These are phyloP conservation scores for Globisporangium sylvaticum DNA, from an alignment of 352 stramenopile genomes.

Conservation along the genomic window DNA sequence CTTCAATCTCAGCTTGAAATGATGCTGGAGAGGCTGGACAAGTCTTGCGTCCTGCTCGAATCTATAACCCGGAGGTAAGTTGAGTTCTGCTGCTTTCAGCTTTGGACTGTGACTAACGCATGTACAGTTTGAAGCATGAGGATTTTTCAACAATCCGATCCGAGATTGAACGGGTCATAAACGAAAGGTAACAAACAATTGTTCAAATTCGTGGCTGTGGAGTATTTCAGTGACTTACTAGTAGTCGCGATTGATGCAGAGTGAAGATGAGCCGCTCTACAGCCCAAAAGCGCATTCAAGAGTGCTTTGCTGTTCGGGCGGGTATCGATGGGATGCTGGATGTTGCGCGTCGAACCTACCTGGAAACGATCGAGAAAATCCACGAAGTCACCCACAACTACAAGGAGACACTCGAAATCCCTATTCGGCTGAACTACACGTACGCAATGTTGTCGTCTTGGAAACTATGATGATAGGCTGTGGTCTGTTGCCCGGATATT, in stretches of 20 bases:
- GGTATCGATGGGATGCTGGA: conserved; percentile 87
- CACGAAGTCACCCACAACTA: conserved; percentile 71
- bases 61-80: conserved; percentile 60
- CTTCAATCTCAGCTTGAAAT: conserved; percentile 48
- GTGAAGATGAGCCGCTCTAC: conserved; percentile 62
- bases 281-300: conserved; percentile 81
- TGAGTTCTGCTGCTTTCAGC: background rate
- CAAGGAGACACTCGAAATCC: conserved; percentile 63
- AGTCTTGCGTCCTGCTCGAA: conserved; percentile 42
- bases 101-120: conserved; percentile 1
- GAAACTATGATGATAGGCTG: background rate
- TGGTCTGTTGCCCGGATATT: background rate
- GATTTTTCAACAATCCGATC: conserved; percentile 45
- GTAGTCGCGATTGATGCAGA: conserved; percentile 19
- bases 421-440: conserved; percentile 77
- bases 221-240: background rate
- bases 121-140: conserved; percentile 43
- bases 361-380: conserved; percentile 83
- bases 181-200: conserved; percentile 42
- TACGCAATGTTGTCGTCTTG: conserved; percentile 20
- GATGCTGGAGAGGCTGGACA: conserved; percentile 26
- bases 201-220: background rate
- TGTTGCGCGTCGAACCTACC: conserved; percentile 70
- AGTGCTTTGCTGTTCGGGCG: conserved; percentile 75
- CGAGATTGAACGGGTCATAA: conserved; percentile 74